Base-by-base conservation (phyloP, 352 stramenopile genomes). In the Phytophthora pisi region DNA sequence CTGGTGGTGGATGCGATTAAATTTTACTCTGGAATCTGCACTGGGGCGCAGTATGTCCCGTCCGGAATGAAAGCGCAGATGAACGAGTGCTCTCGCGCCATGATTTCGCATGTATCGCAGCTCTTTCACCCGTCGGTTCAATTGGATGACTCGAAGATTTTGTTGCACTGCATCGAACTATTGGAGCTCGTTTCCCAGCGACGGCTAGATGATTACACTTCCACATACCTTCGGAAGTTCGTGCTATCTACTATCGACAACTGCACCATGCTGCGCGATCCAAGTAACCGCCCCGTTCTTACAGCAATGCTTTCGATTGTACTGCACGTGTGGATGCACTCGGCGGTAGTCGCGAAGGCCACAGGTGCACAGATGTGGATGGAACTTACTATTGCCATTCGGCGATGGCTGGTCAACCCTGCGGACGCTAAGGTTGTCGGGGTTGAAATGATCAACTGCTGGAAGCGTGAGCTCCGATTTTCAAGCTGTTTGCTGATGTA, bases 101-200 rank as follows among this genome's bases (percentile, higher is more conserved):
- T 96, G 85, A 96, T 95, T 57, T 94, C 86, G 3, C 88, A 96
- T 47, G 87, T 95, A 9, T 96, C 88, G 6, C 88, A 96, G 61
- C 69, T 96, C 1, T 96, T 96, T 62, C 88, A 96, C 40, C 88
- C 88, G 51, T 93, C 86, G 0, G 86, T 94, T 6, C 84, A 95
- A 28, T 64, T 96, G 0, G 86, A 96, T 3, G 88, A 96, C 51
- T 66, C 84, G 0, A 96, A 94, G 50, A 86, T 96, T 47, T 77
- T 95, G 57, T 57, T 96, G 43, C 84, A 94, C 64, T 93, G 88
- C 62, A 90, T 96, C 8, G 88, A 96, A 46, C 62, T 96, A 4
- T 64, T 96, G n/a, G 88, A 96, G 46, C 69, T 96, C 7, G 79
- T 96, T 28, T 93, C 88, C 11, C 88, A 96, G 64, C 86, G 88